Conservation (phyloP, 441 rosid genomes). For the Populus hybrid region DNA sequence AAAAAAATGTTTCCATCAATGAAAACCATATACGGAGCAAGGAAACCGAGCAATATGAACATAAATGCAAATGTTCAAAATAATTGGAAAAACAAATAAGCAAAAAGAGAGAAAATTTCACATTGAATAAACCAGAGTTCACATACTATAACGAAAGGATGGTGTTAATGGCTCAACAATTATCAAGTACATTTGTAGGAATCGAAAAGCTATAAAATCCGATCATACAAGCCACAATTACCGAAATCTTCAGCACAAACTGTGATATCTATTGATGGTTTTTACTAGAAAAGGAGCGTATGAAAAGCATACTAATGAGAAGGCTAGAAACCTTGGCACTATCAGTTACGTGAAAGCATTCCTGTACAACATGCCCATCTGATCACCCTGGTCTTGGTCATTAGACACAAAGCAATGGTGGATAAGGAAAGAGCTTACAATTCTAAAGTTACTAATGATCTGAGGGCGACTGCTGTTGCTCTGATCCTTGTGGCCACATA, state of each 20-base stretch:
- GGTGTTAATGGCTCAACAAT: background rate
- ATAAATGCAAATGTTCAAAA: background rate
- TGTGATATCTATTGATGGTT: background rate
- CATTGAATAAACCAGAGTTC: background rate
- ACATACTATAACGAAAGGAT: background rate
- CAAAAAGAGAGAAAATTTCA: background rate
- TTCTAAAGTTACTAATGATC: constrained; percentile 37
- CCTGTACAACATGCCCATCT: background rate
- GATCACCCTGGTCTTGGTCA: background rate
- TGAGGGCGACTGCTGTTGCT: constrained; percentile 70
- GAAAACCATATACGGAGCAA: background rate
- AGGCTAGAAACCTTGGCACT: background rate
- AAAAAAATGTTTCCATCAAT: background rate
- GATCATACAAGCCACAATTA: background rate
- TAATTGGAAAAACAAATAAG: no score
- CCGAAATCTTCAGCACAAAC: background rate
- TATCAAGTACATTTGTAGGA: background rate
- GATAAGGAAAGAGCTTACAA: constrained; percentile 19
- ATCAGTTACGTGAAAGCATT: background rate
- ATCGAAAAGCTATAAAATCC: background rate
- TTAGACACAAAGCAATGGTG: background rate
- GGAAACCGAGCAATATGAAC: background rate
- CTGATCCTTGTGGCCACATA: constrained; percentile 64
- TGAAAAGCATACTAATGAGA: background rate
- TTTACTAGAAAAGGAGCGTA: background rate